A percentile compares a stretch with the other conserved stretches of the same genome.
Conservation (phyloP, 257 asterid species). For the Vinca minor region DNA sequence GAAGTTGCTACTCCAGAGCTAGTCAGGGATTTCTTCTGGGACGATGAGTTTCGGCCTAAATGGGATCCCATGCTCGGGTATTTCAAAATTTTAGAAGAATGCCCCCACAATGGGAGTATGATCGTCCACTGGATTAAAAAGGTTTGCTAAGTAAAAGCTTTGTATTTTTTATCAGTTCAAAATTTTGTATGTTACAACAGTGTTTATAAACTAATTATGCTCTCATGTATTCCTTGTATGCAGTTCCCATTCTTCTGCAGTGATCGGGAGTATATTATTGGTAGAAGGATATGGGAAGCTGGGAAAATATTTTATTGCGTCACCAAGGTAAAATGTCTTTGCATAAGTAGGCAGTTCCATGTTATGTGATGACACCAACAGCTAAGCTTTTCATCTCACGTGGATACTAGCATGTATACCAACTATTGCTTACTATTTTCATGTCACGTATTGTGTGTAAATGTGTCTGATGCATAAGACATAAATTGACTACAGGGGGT, state of each 20-base stretch:
- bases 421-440: slow-evolving; percentile 1
- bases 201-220: slow-evolving; percentile 13
- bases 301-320: slow-evolving; percentile 53
- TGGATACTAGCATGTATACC: neutral
- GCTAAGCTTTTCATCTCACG: neutral
- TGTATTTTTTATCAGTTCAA: neutral
- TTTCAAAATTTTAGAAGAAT: slow-evolving; percentile 64
- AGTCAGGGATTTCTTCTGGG: slow-evolving; percentile 94
- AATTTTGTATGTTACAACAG: slow-evolving; percentile 5
- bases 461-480: slow-evolving; percentile 7
- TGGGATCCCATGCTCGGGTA: slow-evolving; percentile 85
- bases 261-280: slow-evolving; percentile 75
- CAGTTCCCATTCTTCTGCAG: slow-evolving; percentile 96
- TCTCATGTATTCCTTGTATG: slow-evolving; percentile 18
- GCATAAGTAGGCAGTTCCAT: neutral
- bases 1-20: slow-evolving; percentile 87
- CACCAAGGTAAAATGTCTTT: slow-evolving; percentile 44
- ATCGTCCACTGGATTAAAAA: slow-evolving; percentile 79
- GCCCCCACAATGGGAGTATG: slow-evolving; percentile 62
- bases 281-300: slow-evolving; percentile 77
- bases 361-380: neutral
- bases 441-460: neutral
- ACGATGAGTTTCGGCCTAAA: slow-evolving; percentile 78
- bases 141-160: slow-evolving; percentile 35
- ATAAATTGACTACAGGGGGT: slow-evolving; percentile 51